Base-by-base conservation (phyloP, 1,284 basidiomycete genomes). In the Acaromyces ingoldii region DNA sequence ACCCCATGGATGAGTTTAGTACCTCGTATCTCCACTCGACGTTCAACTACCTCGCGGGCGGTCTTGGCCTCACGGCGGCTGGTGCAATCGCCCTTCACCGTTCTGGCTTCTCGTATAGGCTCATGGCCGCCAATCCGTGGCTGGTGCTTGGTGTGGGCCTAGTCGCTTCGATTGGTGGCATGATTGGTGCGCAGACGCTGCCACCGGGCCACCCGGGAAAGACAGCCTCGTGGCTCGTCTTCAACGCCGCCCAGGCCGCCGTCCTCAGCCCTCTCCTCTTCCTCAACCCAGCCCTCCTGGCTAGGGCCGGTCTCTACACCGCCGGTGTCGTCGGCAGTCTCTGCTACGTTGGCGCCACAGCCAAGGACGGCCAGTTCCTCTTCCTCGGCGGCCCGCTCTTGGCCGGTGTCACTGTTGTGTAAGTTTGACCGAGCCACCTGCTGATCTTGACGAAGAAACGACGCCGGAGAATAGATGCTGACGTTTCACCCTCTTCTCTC, bases 291-390 rank as follows among this genome's bases (percentile, higher is more conserved):
- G 88, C 88, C 11, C 81, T 93, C 55, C 81, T 93, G 40, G 85
- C 86, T n/a, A 83, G 90, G 36, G 91, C 90, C 7, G 90, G 88
- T 10, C 79, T 93, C 4, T 93, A 93, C 77, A 92, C 90, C 0
- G 82, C 84, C 39, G 90, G 89, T 40, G 82, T 91, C 2, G 84
- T 91, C 17, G 90, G 89, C 48, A 73, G 72, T 6, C 81, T 92
- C 26, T 86, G 85, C 31, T 93, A 90, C 70, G 82, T 93, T 25
- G 90, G 90, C 28, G 89, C 89, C 7, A 93, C 91, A 17, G 90
- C 90, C 26, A 85, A 80, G 63, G 88, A 85, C 65, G 88, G 91
- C 76, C 86, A 84, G 74, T 93, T 86, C 75, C 77, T 93, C 28
- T 86, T 87, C 77, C 82, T 90, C 77, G 90, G 90, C 21, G 76